Evolutionary conservation across 305 asterid genomes (phyloP), one percentile per base, ranked within the genome.

Genomic region (Fraxinus sp.): DNA sequence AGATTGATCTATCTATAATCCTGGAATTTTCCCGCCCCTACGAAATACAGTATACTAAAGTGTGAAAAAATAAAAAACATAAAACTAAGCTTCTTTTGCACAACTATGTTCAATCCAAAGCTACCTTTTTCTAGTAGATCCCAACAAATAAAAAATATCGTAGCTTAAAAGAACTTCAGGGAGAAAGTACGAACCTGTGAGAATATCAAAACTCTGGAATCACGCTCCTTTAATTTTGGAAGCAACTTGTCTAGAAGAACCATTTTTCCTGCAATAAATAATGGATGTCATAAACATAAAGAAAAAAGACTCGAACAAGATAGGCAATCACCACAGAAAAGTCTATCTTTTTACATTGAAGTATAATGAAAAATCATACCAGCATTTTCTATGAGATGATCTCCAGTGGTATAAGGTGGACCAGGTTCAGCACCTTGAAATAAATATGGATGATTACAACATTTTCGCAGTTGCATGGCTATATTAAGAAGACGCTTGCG

Each of bases 391-490:
- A 97, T 77, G 7, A 94, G 97, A 90, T 97, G 98, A 6, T 85
- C 93, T 80, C 99, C 98, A 44, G 99, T 97, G 41, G 92, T 86
- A 87, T 92, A 97, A 33, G 98, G 99, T 57, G 99, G 99, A 74
- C 99, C 99, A 76, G 98, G 99, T 86, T 97, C 99, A 82, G 99
- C 99, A 35, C 99, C 99, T 92, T 97, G 99, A 88, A 97, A 97
- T 72, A 97, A 90, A 90, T 97, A 97, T 26, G 99, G 98, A 88
- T 97, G 99, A 80, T 97, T 97, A 88, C 99, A 94, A 79, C 99
- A 97, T 92, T 97, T 97, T 35, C 98, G 96, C 64, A 97, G 91
- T 85, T 97, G 98, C 99, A 97, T 97, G 82, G 98, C 99, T 87
- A 97, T 92, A 87, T 97, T 97, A 57, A 97, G 97, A 85, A 97